phyloP scores from a whole-genome alignment of 2,329 filamentous ascomycete genomes.

The Fulvia fulva region DNA sequence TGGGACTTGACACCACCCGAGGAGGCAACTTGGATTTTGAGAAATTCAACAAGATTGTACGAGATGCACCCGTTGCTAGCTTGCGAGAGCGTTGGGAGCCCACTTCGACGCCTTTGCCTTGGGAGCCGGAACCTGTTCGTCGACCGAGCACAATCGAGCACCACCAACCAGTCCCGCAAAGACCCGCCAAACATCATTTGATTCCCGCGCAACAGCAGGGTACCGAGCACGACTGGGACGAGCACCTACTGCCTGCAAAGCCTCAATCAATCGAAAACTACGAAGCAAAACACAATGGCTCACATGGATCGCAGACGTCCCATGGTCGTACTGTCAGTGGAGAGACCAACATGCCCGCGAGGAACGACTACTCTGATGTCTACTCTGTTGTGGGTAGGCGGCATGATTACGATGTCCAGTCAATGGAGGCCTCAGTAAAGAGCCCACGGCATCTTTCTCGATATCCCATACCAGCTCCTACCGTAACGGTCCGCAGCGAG shows the following conservation, averaged over 20 bases:
- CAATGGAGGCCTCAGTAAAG: conserved; percentile 82
- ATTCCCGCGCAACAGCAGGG: conserved; percentile 22
- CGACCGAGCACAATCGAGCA: conserved; percentile 14
- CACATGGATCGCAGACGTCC: conserved; percentile 46
- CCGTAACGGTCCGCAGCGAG: conserved; percentile 92
- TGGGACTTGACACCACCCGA: conserved; percentile 87
- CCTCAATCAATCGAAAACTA: conserved; percentile 10
- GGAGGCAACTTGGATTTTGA: conserved; percentile 78
- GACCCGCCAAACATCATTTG: conserved; percentile 24
- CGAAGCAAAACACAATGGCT: conserved; percentile 23
- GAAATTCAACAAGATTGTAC: conserved; percentile 90
- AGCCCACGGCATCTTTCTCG: conserved; percentile 66
- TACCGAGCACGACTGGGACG: conserved; percentile 20
- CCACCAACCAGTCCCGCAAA: conserved; percentile 10
- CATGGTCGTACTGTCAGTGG: conserved; percentile 71
- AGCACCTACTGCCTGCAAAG: conserved; percentile 22
- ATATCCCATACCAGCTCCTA: conserved; percentile 85
- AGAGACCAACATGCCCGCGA: conserved; percentile 68
- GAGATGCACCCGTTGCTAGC: conserved; percentile 61
- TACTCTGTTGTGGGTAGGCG: conserved; percentile 65
- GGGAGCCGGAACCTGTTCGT: conserved; percentile 49
- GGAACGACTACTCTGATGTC: conserved; percentile 74
- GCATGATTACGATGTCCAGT: conserved; percentile 93
- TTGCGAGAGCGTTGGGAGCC: conserved; percentile 40
- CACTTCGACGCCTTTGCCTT: conserved; percentile 53